Base-by-base conservation (phyloP, 2,329 filamentous ascomycete species). In the Aspergillus sojae region DNA sequence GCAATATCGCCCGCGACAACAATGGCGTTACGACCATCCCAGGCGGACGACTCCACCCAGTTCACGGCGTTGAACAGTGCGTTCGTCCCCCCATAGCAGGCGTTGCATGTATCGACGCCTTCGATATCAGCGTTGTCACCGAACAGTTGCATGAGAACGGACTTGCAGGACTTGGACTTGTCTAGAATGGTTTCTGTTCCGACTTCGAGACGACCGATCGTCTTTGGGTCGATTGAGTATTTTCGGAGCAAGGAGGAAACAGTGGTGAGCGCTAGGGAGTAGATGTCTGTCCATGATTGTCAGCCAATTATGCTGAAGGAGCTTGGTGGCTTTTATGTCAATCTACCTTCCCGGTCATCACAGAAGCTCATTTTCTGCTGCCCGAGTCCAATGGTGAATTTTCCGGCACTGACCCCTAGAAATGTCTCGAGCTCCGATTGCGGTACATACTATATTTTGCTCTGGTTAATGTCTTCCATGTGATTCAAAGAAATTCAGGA, bases 351-450 rank as follows among this genome's bases (percentile, higher is more conserved):
- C 75, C 91, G 89, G 77, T 95, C 92, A 80, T 95, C 92, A 79
- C 92, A 94, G 83, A 95, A 95, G 84, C 89, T 90, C 92, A 95
- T 95, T 83, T 91, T 92, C 77, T 91, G 94, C 86, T 95, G 92
- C 74, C 92, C 92, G 62, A 95, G 89, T 79, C 92, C 92, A 81
- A 95, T 94, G 75, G 92, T 95, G 85, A 95, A 95, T 83, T 95
- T 95, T 70, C 92, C 92, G 61, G 88, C 79, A 78, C 86, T 86
- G 74, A 92, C 91, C 78, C 91, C 91, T 87, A 94, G 91, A 81
- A 93, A 92, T 81, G 92, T 91, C 80, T 94, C 91, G 67, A 95
- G 87, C 78, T 94, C 91, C 62, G 84, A 79, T 82, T 95, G 92
- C 76, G 93, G 90, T 73, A 95, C 91, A 81, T 92, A 95, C 91